Conservation (phyloP, 768 basidiomycete species). For the Boletus huronensis region DNA sequence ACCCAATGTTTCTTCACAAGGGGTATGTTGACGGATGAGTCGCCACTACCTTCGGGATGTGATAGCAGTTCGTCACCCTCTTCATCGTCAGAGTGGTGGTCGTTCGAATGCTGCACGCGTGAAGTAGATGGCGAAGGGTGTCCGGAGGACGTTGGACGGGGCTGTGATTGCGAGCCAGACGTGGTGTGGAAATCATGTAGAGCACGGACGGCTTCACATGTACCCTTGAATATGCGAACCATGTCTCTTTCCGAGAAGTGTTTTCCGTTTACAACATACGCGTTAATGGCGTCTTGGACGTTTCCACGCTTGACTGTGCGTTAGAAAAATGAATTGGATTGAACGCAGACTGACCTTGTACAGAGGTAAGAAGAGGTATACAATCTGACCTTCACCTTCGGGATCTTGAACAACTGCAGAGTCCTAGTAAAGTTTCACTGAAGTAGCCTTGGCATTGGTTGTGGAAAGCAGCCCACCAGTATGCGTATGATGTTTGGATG, state of each 20-base stretch:
- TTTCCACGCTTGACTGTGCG: conserved; percentile 71
- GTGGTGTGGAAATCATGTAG: conserved; percentile 86
- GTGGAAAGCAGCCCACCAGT: conserved; percentile 45
- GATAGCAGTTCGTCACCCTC: conserved; percentile 73
- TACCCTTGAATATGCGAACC: conserved; percentile 86
- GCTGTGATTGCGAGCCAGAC: conserved; percentile 20
- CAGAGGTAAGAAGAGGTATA: conserved; percentile 92
- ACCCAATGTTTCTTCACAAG: conserved; percentile 52
- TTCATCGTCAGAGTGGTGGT: conserved; percentile 44
- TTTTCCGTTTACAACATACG: conserved; percentile 75
- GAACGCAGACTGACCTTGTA: conserved; percentile 62
- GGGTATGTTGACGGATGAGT: conserved; percentile 47
- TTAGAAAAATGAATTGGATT: background rate
- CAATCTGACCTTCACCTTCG: conserved; percentile 89
- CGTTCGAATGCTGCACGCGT: conserved; percentile 13
- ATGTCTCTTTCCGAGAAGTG: conserved; percentile 88
- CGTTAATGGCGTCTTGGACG: conserved; percentile 91
- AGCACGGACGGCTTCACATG: conserved; percentile 89
- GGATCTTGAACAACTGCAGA: conserved; percentile 94
- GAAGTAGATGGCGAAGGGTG: conserved; percentile 21
- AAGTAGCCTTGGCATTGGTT: background rate
- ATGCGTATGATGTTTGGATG: conserved; percentile 98
- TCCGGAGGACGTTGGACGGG: conserved; percentile 21
- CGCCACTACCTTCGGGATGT: conserved; percentile 66
- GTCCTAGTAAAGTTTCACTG: conserved; percentile 48